Conservation (phyloP, 1,139 yeast species). For the Saccharomycopsis phalli region DNA sequence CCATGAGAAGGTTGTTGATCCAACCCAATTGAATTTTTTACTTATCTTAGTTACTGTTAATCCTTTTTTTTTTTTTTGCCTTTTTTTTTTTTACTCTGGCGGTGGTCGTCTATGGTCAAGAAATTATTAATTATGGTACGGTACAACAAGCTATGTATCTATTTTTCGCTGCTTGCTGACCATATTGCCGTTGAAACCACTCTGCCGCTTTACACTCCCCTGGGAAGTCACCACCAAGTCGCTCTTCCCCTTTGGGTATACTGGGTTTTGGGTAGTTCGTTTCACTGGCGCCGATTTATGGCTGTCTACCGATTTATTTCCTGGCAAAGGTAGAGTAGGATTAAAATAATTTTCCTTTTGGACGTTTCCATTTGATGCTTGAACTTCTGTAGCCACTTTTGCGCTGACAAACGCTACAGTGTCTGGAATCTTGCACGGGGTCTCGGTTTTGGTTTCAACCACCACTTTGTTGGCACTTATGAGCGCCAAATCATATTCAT, state of each 20-base stretch:
- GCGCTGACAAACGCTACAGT: constrained; percentile 49
- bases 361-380: constrained; percentile 33
- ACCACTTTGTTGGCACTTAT: constrained; percentile 20
- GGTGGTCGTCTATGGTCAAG: too few relatives aligned
- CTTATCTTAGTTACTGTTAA: too few relatives aligned
- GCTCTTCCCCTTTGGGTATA: constrained; percentile 9
- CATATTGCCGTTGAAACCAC: neutral
- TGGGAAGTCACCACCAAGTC: neutral
- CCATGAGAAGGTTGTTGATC: too few relatives aligned
- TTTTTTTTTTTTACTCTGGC: too few relatives aligned
- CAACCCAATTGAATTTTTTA: too few relatives aligned
- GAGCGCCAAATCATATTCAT: constrained; percentile 18
- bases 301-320: constrained; percentile 41
- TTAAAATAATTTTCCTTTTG: constrained; percentile 32
- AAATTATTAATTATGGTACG: too few relatives aligned
- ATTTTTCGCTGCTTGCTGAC: neutral
- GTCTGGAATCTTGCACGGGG: constrained; percentile 22
- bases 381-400: constrained; percentile 45
- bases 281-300: constrained; percentile 50
- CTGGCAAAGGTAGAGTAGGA: constrained; percentile 33
- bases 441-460: constrained; percentile 27
- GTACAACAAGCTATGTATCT: too few relatives aligned
- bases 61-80: too few relatives aligned
- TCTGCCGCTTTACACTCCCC: neutral
- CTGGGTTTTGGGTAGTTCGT: constrained; percentile 24